These are phyloP conservation scores for Monascus ruber DNA, from an alignment of 2,329 filamentous ascomycete species.

Conservation along the genomic window DNA sequence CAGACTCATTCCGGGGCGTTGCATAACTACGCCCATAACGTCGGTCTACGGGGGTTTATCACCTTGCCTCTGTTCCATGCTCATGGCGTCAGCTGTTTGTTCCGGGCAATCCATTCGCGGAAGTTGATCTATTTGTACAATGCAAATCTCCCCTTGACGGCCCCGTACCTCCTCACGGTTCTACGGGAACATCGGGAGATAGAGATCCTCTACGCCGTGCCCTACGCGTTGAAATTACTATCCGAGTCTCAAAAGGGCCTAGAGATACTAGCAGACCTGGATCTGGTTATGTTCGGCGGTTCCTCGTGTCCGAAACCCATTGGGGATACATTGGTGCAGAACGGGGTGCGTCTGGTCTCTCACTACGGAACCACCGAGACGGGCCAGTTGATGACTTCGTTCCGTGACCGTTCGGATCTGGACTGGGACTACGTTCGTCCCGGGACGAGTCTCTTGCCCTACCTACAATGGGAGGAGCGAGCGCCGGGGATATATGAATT, in stretches of 20 bases:
- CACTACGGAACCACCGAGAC: slow-evolving; percentile 53
- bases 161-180: slow-evolving; percentile 35
- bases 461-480: slow-evolving; percentile 29
- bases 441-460: slow-evolving; percentile 29
- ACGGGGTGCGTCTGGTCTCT: slow-evolving; percentile 44
- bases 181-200: slow-evolving; percentile 30
- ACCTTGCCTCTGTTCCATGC: slow-evolving; percentile 50
- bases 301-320: slow-evolving; percentile 49
- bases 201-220: slow-evolving; percentile 50
- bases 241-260: slow-evolving; percentile 48
- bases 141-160: slow-evolving; percentile 44
- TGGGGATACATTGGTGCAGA: slow-evolving; percentile 41
- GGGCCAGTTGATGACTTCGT: slow-evolving; percentile 51
- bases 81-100: slow-evolving; percentile 46
- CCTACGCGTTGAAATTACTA: slow-evolving; percentile 53
- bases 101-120: slow-evolving; percentile 40
- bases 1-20: slow-evolving; percentile 44
- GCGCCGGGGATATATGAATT: slow-evolving; percentile 27
- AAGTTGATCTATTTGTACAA: slow-evolving; percentile 46
- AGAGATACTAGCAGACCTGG: slow-evolving; percentile 32
- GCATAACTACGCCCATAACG: slow-evolving; percentile 36
- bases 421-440: slow-evolving; percentile 51
- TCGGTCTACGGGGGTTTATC: slow-evolving; percentile 40
- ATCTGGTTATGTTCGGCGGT: slow-evolving; percentile 48
- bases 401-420: slow-evolving; percentile 41